Evolutionary conservation across 208 protist species (phyloP), one percentile per base, ranked within the genome.

Genomic region (Acanthamoeba triangularis): DNA sequence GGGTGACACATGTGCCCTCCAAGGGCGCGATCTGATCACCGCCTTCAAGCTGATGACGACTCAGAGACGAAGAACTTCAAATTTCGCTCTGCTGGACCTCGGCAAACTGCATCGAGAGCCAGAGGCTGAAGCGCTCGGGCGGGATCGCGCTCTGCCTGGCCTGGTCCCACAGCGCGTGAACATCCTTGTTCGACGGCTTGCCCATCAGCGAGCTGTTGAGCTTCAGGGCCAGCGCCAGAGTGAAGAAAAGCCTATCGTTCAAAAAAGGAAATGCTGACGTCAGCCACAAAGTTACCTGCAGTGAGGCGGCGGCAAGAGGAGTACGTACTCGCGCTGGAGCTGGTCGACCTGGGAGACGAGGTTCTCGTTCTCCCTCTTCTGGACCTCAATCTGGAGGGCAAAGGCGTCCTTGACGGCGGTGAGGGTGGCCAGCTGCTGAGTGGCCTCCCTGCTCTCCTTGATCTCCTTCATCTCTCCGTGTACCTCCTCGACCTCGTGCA

Each of bases 361-460:
- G 13, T n/a, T 33, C 78, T 85, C 78, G 78, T 85, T 85, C 30
- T 85, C 78, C 47, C 61, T 85, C 47, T 85, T 85, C 78, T 85
- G 78, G 20, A 85, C 78, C 28, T 85, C 78, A 28, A 85, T 85
- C 44, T 85, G 78, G 25, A 59, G 37, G 16, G 78, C 78, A 59
- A 85, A 85, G 16, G 78, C 78, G 28, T 85, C 78, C 47, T 85
- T 85, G 25, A 85, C 47, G 35, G 78, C 78, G 78, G 78, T 85
- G 47, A 85, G 78, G 11, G 78, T 85, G 44, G 78, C 78, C 35
- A 85, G 78, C 78, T 85, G 78, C 78, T 85, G 78, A 0, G 78
- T 20, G 44, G 78, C 78, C 47, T 85, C 78, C 28, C 30, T n/a
- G 30, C 78, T 85, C 78, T 85, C 78, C 47, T 59, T 85, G 7